A percentile compares a stretch with the other conserved stretches of the same genome.
phyloP scores from a whole-genome alignment of 2,329 filamentous ascomycete genomes.

The Pyrenochaeta sp. region DNA sequence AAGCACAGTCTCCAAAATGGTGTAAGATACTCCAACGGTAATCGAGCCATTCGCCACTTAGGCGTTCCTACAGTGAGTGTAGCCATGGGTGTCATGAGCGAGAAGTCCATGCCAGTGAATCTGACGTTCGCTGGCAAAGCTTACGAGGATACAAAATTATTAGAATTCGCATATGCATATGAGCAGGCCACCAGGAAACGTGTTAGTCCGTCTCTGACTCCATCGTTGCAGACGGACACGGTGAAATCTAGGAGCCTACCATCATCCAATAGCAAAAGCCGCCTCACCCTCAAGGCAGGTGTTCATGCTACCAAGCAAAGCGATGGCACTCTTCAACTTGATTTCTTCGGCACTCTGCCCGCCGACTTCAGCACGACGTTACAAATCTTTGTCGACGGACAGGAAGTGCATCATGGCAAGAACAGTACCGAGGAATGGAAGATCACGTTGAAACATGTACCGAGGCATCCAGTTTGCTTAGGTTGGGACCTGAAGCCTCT shows the following conservation, averaged over 20 bases:
- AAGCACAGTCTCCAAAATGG: slow-evolving; percentile 58
- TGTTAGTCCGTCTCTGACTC: slow-evolving; percentile 17
- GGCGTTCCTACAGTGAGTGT: slow-evolving; percentile 64
- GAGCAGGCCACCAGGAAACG: slow-evolving; percentile 26
- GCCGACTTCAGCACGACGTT: slow-evolving; percentile 3
- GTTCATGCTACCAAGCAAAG: not conserved
- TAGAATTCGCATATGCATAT: slow-evolving; percentile 32
- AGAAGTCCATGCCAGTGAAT: slow-evolving; percentile 61
- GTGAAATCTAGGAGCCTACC: not conserved
- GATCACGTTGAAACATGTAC: slow-evolving; percentile 10
- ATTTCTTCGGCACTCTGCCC: slow-evolving; percentile 3
- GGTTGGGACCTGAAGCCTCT: slow-evolving; percentile 39
- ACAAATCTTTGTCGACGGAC: slow-evolving; percentile 31
- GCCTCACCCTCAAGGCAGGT: slow-evolving; percentile 1
- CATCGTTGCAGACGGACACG: slow-evolving; percentile 19
- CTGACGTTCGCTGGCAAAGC: slow-evolving; percentile 62
- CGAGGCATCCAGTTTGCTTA: slow-evolving; percentile 13
- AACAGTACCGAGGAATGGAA: slow-evolving; percentile 9
- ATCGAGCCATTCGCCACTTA: slow-evolving; percentile 62
- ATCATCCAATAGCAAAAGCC: not conserved
- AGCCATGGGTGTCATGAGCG: slow-evolving; percentile 60
- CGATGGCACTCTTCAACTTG: not conserved
- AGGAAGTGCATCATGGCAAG: slow-evolving; percentile 2
- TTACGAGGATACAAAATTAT: slow-evolving; percentile 54
- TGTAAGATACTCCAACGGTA: slow-evolving; percentile 64